Conservation (phyloP, 2,329 filamentous ascomycete species). For the Colletotrichum sp. region DNA sequence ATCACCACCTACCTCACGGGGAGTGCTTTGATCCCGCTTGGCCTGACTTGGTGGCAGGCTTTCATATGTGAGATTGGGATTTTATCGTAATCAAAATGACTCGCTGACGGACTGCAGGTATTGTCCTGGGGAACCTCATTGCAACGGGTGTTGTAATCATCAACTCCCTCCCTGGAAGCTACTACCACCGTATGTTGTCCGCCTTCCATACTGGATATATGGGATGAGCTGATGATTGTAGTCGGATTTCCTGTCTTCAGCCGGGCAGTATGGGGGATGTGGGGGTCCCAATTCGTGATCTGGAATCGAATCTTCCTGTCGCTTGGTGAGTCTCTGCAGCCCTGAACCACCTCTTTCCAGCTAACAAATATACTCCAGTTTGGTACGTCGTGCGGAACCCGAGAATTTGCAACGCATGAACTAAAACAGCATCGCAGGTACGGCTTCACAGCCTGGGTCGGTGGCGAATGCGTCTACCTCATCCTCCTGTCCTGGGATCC, state of each 20-base stretch:
- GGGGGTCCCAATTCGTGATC: constrained; percentile 27
- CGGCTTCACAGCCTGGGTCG: constrained; percentile 51
- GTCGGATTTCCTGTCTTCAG: constrained; percentile 37
- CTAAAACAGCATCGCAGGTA: constrained; percentile 32
- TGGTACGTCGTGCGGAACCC: constrained; percentile 20
- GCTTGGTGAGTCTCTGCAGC: constrained; percentile 35
- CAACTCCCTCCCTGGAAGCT: constrained; percentile 47
- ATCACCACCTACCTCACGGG: constrained; percentile 46
- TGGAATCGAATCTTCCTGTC: constrained; percentile 46
- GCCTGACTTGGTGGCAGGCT: constrained; percentile 47
- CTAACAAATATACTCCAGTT: constrained; percentile 22
- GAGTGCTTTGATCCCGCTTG: constrained; percentile 44
- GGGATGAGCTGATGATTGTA: background rate
- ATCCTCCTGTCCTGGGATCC: constrained; percentile 51
- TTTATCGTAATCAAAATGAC: background rate
- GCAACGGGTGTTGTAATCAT: constrained; percentile 43
- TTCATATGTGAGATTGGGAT: constrained; percentile 36
- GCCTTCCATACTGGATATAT: no score
- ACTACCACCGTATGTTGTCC: constrained; percentile 40
- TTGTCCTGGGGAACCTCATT: constrained; percentile 42
- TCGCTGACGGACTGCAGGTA: constrained; percentile 22
- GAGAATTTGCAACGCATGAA: background rate
- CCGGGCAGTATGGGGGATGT: constrained; percentile 36
- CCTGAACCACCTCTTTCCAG: background rate
- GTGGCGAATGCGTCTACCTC: constrained; percentile 50